These are phyloP conservation scores for Escovopsis sp. DNA, from an alignment of 2,329 filamentous ascomycete genomes.

Conservation along the genomic window DNA sequence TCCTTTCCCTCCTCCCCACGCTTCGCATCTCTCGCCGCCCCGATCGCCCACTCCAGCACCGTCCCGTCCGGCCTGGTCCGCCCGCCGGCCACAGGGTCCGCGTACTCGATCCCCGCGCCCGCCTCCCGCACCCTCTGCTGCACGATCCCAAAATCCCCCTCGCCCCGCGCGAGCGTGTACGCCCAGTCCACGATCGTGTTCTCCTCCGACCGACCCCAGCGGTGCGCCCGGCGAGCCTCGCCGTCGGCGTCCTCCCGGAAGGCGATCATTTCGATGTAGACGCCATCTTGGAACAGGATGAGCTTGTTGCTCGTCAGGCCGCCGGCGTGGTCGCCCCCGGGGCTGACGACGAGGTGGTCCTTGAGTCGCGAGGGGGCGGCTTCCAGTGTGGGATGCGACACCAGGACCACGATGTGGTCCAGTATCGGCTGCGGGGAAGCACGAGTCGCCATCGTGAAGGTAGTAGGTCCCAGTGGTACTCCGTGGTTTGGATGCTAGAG, in stretches of 20 bases:
- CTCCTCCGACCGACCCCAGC: conserved; percentile 38
- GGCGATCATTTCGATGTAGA: conserved; percentile 51
- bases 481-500: too few relatives aligned
- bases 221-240: conserved; percentile 30
- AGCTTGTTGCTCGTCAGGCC: conserved; percentile 46
- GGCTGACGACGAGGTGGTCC: conserved; percentile 38
- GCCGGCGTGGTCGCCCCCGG: conserved; percentile 47
- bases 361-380: conserved; percentile 34
- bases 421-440: conserved; percentile 19
- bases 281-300: conserved; percentile 45
- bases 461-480: too few relatives aligned
- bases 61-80: conserved; percentile 38
- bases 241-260: conserved; percentile 33
- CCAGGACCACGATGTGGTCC: conserved; percentile 50
- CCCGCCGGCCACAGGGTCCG: conserved; percentile 33
- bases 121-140: conserved; percentile 20
- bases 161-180: conserved; percentile 26
- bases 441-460: not conserved
- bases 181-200: conserved; percentile 45
- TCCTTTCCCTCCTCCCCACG: conserved; percentile 4
- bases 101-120: conserved; percentile 26
- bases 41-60: conserved; percentile 43
- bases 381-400: conserved; percentile 33
- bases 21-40: conserved; percentile 20
- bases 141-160: conserved; percentile 21